Conservation (phyloP, 2,329 filamentous ascomycete genomes). For the Pseudogymnoascus sp. region DNA sequence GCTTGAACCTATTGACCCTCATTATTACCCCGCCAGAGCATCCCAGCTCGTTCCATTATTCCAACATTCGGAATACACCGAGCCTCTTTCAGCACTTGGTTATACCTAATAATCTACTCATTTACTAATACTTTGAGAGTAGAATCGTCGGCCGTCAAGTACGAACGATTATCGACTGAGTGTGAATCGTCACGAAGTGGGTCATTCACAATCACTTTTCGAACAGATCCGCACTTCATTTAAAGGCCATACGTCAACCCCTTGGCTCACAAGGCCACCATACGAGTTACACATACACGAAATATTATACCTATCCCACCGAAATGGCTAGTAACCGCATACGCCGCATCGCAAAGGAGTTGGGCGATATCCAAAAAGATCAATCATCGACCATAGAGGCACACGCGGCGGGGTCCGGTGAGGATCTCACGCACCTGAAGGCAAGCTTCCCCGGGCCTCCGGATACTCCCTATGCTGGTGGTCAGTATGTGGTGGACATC, state of each 20-base stretch:
- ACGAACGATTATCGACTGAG: not conserved
- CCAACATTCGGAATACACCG: not conserved
- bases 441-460: constrained; percentile 82
- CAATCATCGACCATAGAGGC: constrained; percentile 70
- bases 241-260: not conserved
- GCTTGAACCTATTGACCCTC: not conserved
- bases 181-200: constrained; percentile 7
- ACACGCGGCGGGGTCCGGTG: constrained; percentile 49
- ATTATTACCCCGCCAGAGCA: constrained; percentile 8
- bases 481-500: constrained; percentile 76
- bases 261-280: not conserved
- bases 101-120: not conserved
- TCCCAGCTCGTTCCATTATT: constrained; percentile 1
- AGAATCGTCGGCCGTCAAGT: not conserved
- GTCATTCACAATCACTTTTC: constrained; percentile 6
- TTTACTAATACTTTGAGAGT: not conserved
- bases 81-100: not conserved
- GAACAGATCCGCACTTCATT: not conserved
- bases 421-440: constrained; percentile 73
- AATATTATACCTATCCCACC: not conserved
- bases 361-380: constrained; percentile 68
- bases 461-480: constrained; percentile 88
- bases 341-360: constrained; percentile 65
- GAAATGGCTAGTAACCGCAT: constrained; percentile 25
- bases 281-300: constrained; percentile 1